Base-by-base conservation (phyloP, 2,329 filamentous ascomycete species). In the Beauveria brongniartii region DNA sequence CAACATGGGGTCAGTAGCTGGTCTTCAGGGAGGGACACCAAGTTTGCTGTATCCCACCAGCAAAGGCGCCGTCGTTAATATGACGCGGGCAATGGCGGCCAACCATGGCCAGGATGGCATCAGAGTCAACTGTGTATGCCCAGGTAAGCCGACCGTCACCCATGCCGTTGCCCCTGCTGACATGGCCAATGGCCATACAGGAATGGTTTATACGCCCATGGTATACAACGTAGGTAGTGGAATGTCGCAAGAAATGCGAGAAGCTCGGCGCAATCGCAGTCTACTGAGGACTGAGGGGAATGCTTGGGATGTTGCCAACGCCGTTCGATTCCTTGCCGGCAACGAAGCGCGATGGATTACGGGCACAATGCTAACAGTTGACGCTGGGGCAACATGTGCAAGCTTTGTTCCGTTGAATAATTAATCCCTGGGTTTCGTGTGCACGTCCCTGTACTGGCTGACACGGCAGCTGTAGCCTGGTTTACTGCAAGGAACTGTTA, bases 1-100 rank as follows among this genome's bases (percentile, higher is more conserved):
- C 65, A 88, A 88, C 66, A 83, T 88, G 76, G 81, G 81, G 2
- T 82, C 78, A 52, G 84, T 88, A 1, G 83, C 84, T 0, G 84
- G 84, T 0, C 55, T 80, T 37, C 72, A 72, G n/a, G 78, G 78
- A 0, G 78, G 78, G 0, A 77, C 74, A 37, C 75, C 76, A 1
- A 71, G 74, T 62, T 64, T 81, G 4, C 65, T 80, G 1, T 80
- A 80, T 51, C 77, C 78, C 7, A 80, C 77, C 0, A 74, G 71
- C 63, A 80, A 80, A 62, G 77, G 78, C 1, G 77, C 78, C 0
- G 74, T 81, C 1, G 72, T 81, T 3, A 77, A 81, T 26, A 80
- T 82, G 78, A 81, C 79, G 1, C 67, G 77, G 1, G 77, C 78
- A 1, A 81, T 82, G 79, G 79, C 79, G 1, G 76, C 77, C 1